Conservation (phyloP, 2,329 filamentous ascomycete genomes). For the Paraconiothyrium brasiliense region DNA sequence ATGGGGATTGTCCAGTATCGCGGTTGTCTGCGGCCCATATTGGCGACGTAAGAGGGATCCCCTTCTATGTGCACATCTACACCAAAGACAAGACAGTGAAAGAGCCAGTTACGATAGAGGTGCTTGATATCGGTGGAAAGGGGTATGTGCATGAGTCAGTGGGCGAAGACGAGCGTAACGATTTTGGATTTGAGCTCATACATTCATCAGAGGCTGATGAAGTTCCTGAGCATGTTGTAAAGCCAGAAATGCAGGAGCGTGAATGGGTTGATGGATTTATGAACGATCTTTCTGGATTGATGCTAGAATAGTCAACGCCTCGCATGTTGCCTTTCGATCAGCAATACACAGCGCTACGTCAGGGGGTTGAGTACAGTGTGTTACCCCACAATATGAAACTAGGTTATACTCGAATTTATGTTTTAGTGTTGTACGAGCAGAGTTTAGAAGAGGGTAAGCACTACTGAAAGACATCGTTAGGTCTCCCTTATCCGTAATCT, state of each 20-base stretch:
- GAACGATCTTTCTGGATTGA: background rate
- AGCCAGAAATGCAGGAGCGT: background rate
- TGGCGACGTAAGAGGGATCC: slow-evolving; percentile 16
- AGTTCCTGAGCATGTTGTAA: background rate
- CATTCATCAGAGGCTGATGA: background rate
- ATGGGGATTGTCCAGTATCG: slow-evolving; percentile 10
- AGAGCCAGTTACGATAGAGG: slow-evolving; percentile 5
- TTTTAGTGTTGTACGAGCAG: too few species aligned
- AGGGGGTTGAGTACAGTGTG: too few species aligned
- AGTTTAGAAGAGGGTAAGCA: too few species aligned
- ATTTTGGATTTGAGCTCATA: slow-evolving; percentile 16
- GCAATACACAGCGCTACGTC: too few species aligned
- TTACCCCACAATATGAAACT: too few species aligned
- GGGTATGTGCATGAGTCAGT: slow-evolving; percentile 17
- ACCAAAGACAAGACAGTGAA: slow-evolving; percentile 14
- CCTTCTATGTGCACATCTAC: slow-evolving; percentile 14
- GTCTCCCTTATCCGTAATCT: too few species aligned
- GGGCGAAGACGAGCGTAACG: slow-evolving; percentile 14
- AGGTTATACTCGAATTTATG: too few species aligned
- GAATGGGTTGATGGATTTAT: background rate
- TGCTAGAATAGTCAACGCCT: background rate
- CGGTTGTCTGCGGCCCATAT: slow-evolving; percentile 15
- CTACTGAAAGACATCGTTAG: too few species aligned
- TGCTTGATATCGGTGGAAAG: slow-evolving; percentile 17
- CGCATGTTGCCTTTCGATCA: too few species aligned